Evolutionary conservation across 2,329 filamentous ascomycete species (phyloP).

Genomic region (Fusarium sp.): DNA sequence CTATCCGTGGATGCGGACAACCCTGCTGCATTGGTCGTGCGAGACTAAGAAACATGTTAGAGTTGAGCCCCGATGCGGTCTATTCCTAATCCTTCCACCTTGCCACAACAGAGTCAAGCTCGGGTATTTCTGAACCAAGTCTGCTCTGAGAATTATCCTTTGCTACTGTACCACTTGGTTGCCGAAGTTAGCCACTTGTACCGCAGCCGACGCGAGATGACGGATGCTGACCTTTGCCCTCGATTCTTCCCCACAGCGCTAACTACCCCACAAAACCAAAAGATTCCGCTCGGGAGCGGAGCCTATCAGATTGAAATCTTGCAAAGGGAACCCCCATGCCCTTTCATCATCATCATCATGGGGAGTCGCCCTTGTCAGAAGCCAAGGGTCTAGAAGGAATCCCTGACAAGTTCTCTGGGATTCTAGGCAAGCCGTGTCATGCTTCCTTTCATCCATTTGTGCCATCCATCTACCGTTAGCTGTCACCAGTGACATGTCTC

Average conservation of each 20-base stretch:
- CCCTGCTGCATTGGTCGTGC: background rate
- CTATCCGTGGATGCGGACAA: background rate
- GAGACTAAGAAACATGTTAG: background rate
- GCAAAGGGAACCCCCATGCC: background rate
- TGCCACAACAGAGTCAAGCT: background rate
- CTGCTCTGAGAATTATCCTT: background rate
- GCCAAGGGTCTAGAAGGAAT: constrained; percentile 1
- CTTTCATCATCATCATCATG: background rate
- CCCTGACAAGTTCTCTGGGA: background rate
- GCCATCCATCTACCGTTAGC: constrained; percentile 10
- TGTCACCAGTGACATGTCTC: background rate
- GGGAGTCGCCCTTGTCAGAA: constrained; percentile 5
- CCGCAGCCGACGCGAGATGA: constrained; percentile 1
- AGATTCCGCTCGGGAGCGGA: constrained; percentile 25
- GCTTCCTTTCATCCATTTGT: constrained; percentile 12
- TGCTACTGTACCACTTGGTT: background rate
- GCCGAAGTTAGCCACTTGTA: constrained; percentile 6
- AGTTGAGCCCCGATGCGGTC: background rate
- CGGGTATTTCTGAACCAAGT: background rate
- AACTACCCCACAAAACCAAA: constrained; percentile 31
- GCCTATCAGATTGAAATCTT: background rate
- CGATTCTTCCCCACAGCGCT: constrained; percentile 32
- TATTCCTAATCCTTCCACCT: background rate
- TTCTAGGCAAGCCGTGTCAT: background rate
- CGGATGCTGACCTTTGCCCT: constrained; percentile 6